Base-by-base conservation (phyloP, 176 grass and related monocot species). In the Triticum timopheevii region DNA sequence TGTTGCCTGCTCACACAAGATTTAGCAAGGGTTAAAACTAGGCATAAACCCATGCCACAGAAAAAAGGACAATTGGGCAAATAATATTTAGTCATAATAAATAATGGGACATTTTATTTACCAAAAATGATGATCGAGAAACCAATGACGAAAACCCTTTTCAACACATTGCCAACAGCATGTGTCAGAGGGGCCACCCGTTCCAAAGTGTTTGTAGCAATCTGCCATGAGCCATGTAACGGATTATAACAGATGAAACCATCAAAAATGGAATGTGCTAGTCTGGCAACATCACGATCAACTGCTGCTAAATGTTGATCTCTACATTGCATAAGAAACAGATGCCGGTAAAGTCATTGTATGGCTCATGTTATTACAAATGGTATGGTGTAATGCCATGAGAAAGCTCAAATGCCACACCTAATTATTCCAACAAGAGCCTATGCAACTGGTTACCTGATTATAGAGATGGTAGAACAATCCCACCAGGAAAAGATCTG, bases 381-480 rank as follows among this genome's bases (percentile, higher is more conserved):
- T 54, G 50, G 42, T 22, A 80, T 35, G 34, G 62, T 9, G 27
- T 69, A 52, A 17, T 52, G 52, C 33, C 40, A 68, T 34, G 25
- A 40, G 4, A 77, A 69, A 73, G 73, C 72, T 82, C 10, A 79
- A 78, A 79, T 73, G 56, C n/a, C 54, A 73, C 12, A 66, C 2
- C 0, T 28, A 54, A 85, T 58, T 40, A 36, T 80, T 40, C 15
- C n/a, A 66, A 52, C 28, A 84, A 61, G 56, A 87, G 76, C 42
- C 19, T n/a, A 3, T 56, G 12, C 28, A 86, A 72, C 17, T 22
- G 36, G 30, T 82, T 96, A 99, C 97, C 94, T 99, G 97, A 80
- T 99, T 99, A 78, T 99, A 99, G 45, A 99, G 97, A 70, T 99
- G 97, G 87, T 99, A 99, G 90, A 99, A 99, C 85, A 99, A 85